phyloP scores from a whole-genome alignment of 1,284 basidiomycete species.

The Rhizoctonia solani region DNA sequence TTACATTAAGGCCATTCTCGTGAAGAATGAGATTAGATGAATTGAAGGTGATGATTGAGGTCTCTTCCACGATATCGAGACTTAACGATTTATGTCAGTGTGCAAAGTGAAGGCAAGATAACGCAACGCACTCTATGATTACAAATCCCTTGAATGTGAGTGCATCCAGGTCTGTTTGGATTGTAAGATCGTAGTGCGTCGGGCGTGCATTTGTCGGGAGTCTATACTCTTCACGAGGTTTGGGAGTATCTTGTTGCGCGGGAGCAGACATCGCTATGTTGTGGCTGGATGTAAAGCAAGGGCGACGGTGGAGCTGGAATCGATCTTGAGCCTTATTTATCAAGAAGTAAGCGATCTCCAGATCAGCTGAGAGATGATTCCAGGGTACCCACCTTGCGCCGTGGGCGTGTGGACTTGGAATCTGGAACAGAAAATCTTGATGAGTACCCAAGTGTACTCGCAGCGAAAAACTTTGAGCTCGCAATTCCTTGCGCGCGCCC shows the following conservation, averaged over 20 bases:
- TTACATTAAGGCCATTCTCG: constrained; percentile 63
- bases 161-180: constrained; percentile 71
- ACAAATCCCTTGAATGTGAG: constrained; percentile 78
- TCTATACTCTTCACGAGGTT: constrained; percentile 56
- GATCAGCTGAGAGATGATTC: constrained; percentile 13
- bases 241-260: constrained; percentile 1
- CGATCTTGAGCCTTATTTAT: background rate
- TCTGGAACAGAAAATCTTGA: background rate
- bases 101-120: background rate
- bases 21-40: constrained; percentile 67
- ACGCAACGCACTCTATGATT: constrained; percentile 61
- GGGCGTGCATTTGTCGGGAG: constrained; percentile 77
- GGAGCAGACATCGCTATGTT: constrained; percentile 26
- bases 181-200: constrained; percentile 71
- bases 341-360: background rate
- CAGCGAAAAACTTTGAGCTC: background rate
- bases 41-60: constrained; percentile 72
- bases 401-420: background rate
- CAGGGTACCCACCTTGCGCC: constrained; percentile 17
- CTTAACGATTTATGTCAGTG: constrained; percentile 48
- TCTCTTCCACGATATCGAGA: constrained; percentile 71
- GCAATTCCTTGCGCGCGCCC: background rate
- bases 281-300: constrained; percentile 33
- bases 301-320: constrained; percentile 9
- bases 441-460: background rate